Conservation (phyloP, 805 yeast genomes). For the Teunomyces stri region DNA sequence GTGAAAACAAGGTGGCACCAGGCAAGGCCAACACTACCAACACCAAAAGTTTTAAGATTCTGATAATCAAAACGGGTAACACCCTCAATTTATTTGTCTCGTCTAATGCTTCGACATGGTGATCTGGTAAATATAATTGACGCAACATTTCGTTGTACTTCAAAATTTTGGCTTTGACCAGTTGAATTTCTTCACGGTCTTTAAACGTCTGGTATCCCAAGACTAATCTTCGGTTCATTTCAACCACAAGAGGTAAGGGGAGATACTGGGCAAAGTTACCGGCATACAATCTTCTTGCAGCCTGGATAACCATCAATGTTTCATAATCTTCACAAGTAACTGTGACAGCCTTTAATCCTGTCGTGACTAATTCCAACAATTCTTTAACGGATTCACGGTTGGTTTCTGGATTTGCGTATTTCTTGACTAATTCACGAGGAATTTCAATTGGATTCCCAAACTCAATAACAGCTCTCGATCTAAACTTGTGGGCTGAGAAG, state of each 20-base stretch:
- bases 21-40: constrained; percentile 73
- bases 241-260: constrained; percentile 82
- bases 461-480: constrained; percentile 93
- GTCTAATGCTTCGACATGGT: constrained; percentile 55
- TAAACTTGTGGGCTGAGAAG: constrained; percentile 91
- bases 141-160: constrained; percentile 62
- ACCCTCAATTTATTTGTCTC: constrained; percentile 51
- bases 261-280: constrained; percentile 67
- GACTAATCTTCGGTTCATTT: constrained; percentile 84
- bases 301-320: constrained; percentile 83
- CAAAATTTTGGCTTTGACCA: constrained; percentile 60
- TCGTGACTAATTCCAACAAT: constrained; percentile 65
- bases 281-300: constrained; percentile 85
- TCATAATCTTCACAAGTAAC: constrained; percentile 88
- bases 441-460: constrained; percentile 87
- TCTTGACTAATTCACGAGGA: constrained; percentile 50
- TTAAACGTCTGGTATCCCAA: constrained; percentile 75
- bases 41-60: constrained; percentile 55
- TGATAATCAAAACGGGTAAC: constrained; percentile 50
- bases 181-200: constrained; percentile 64
- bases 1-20: constrained; percentile 83
- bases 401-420: constrained; percentile 63
- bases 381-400: constrained; percentile 73
- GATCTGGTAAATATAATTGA: constrained; percentile 53
- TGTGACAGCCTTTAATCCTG: constrained; percentile 79